Evolutionary conservation across 371 early-diverging fungal genomes (phyloP), one percentile per base, ranked within the genome.

Genomic region (Syncephalastrum sp.): DNA sequence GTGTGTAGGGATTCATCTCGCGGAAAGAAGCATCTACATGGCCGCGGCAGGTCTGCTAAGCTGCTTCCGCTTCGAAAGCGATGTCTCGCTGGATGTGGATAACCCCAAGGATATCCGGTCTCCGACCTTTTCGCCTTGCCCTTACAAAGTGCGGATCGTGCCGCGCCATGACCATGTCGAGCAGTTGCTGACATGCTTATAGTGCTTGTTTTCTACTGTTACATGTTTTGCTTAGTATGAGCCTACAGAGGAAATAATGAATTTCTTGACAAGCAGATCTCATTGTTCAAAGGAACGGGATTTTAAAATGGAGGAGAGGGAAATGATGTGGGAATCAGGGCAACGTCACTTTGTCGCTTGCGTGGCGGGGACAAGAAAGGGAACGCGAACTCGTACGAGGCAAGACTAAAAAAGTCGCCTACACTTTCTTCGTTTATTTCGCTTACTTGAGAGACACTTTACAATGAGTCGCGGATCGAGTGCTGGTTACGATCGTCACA

Each of bases 401-500:
- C 38, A 12, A 7, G 38, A 33, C 38, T 33, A 33, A 33, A 12
- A 4, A 27, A 27, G 27, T 27, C 27, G 27, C 27, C 27, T 27
- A 3, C 38, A 33, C 38, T 2, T 33, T 50, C 24, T 24, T 14
- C 8, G 4, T 25, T 50, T 50, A n/a, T n/a, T 48, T 51, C 51
- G 44, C 44, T 29, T 42, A 25, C 17, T 43, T 38, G 27, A 58
- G 21, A 43, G 25, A 43, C 16, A 47, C 16, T 47, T 44, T 12
- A 61, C 25, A 15, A 90, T 90, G 90, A 84, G 85, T 68, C 85
- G 88, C 64, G 84, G 87, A 24, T 82, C 85, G 54, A 82, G 83
- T 66, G 87, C 94, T 59, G 96, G 96, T 64, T 97, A 96, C 81
- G 99, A 98, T 85, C 89, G 98, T 59, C 96, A 96, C 70, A 97